Percentiles rank a stretch among this genome's conserved stretches.
Evolutionary conservation across 73 alveolate genomes (phyloP).

Genomic region (Uronychia setigera): DNA sequence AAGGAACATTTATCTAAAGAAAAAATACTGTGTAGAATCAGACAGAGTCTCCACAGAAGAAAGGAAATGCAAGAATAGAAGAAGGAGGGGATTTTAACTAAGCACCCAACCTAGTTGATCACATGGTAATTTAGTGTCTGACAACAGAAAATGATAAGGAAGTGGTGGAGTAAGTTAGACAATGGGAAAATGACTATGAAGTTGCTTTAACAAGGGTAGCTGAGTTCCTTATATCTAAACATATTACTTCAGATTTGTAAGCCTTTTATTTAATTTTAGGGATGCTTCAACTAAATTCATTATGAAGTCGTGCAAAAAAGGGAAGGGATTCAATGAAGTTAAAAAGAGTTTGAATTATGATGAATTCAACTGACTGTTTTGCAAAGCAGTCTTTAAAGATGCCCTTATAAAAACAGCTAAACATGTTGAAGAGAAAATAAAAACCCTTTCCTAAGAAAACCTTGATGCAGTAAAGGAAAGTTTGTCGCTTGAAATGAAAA

Average conservation of each 20-base stretch:
- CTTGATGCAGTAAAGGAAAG: background rate
- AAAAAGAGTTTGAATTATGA: background rate
- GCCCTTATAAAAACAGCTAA: background rate
- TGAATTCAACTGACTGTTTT: background rate
- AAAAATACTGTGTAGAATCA: too few species aligned
- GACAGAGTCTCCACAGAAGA: too few species aligned
- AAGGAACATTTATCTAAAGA: too few species aligned
- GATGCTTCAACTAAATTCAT: background rate
- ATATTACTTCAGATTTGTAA: background rate
- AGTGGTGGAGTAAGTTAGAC: background rate
- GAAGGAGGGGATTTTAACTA: background rate
- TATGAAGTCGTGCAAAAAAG: background rate
- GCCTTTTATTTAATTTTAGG: background rate
- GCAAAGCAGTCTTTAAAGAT: background rate
- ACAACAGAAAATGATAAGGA: background rate
- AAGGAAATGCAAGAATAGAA: too few species aligned
- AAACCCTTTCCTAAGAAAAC: background rate
- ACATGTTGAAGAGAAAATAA: background rate
- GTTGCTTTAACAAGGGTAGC: background rate
- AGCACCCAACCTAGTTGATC: background rate
- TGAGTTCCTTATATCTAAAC: background rate
- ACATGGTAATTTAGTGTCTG: background rate
- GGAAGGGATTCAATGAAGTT: background rate
- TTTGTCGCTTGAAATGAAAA: background rate
- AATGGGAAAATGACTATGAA: background rate